Conservation (phyloP, 2,329 filamentous ascomycete genomes). For the Apiospora hydei region DNA sequence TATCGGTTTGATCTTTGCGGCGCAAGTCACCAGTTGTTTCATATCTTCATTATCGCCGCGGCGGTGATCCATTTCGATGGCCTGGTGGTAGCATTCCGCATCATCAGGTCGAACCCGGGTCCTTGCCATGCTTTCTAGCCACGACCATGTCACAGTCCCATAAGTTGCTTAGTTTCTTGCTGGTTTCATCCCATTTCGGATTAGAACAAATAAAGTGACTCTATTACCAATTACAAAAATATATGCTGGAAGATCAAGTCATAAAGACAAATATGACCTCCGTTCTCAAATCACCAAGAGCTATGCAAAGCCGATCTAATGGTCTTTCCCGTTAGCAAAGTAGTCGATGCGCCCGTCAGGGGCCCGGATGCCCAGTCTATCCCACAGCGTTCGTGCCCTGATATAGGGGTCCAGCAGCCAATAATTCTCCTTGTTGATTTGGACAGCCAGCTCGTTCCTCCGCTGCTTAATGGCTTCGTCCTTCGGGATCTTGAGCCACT, state of each 20-base stretch:
- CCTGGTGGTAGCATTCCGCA: slow-evolving; percentile 28
- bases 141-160: too few relatives aligned
- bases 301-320: not conserved
- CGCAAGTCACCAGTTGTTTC: slow-evolving; percentile 40
- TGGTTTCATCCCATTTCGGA: not conserved
- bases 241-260: not conserved
- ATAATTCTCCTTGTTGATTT: slow-evolving; percentile 73
- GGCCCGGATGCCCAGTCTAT: slow-evolving; percentile 75
- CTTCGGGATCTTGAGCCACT: slow-evolving; percentile 66
- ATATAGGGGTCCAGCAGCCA: slow-evolving; percentile 89
- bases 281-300: not conserved
- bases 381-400: slow-evolving; percentile 80
- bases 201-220: not conserved
- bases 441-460: slow-evolving; percentile 66
- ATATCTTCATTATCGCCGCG: slow-evolving; percentile 40
- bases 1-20: slow-evolving; percentile 36
- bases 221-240: not conserved
- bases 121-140: not conserved
- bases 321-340: not conserved
- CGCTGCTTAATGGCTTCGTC: slow-evolving; percentile 49
- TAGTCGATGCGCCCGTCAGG: slow-evolving; percentile 67
- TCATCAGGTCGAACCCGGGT: slow-evolving; percentile 61
- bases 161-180: too few relatives aligned
- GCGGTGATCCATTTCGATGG: slow-evolving; percentile 35
- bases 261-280: not conserved